phyloP scores from a whole-genome alignment of 2,329 filamentous ascomycete species.

The Aspergillus tamarii region DNA sequence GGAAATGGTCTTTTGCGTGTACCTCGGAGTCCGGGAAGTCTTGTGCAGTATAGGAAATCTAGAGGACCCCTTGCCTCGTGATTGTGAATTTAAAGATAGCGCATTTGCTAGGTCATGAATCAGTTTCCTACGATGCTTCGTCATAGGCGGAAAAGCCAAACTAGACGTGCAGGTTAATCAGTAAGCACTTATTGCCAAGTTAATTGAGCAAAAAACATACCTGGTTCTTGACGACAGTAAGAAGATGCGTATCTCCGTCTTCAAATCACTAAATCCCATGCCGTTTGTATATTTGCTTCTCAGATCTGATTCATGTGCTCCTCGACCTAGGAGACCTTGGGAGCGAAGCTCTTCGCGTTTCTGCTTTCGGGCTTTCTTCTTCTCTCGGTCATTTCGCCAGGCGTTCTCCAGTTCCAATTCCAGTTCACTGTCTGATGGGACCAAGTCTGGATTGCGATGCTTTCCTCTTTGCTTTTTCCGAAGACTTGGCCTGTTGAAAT shows the following conservation, averaged over 20 bases:
- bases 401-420: constrained; percentile 61
- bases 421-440: constrained; percentile 69
- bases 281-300: constrained; percentile 73
- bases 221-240: constrained; percentile 64
- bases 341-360: constrained; percentile 70
- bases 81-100: constrained; percentile 82
- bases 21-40: constrained; percentile 66
- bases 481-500: constrained; percentile 73
- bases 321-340: constrained; percentile 65
- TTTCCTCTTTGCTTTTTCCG: constrained; percentile 67
- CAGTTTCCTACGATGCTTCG: constrained; percentile 72
- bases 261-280: constrained; percentile 71
- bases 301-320: constrained; percentile 60
- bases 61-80: constrained; percentile 70
- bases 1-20: constrained; percentile 59
- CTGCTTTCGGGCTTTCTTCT: constrained; percentile 71
- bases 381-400: constrained; percentile 70
- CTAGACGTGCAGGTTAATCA: constrained; percentile 45
- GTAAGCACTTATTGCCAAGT: neutral
- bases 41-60: constrained; percentile 80
- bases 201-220: constrained; percentile 50
- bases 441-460: constrained; percentile 57
- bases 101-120: constrained; percentile 78
- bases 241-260: constrained; percentile 73
- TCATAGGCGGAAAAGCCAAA: constrained; percentile 80